Base-by-base conservation (phyloP, 225 moss, liverwort and hornwort genomes). In the Neckera pumila region DNA sequence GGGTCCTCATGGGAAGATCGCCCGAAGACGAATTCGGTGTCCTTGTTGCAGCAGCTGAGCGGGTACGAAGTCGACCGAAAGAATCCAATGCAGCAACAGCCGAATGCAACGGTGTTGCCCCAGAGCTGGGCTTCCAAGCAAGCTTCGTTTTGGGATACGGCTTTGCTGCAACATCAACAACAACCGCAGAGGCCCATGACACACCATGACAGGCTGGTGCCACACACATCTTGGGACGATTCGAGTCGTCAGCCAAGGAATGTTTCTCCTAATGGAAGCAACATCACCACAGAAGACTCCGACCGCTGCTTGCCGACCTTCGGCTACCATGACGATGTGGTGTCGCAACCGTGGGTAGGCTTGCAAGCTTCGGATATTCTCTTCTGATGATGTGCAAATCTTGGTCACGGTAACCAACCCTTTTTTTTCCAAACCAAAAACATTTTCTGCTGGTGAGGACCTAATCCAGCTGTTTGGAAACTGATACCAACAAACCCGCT, bases 271-370 rank as follows among this genome's bases (percentile, higher is more conserved):
- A 91, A 92, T 42, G 87, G 84, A 23, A 93, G 93, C 51, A 90
- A 90, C 86, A 88, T 83, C 82, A 90, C 80, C n/a, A 84, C 78
- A 5, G 91, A 90, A 12, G 93, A 91, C 61, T 78, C 86, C 42
- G 93, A 91, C 79, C 45, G 91, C 33, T 86, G 86, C 14, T 70
- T 84, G 38, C 90, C 89, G 5, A 87, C 86, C 75, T 79, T 88
- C 8, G 79, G 87, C 19, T 87, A 82, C 79, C 84, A 84, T 8
- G 93, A 91, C n/a, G 93, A 90, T 30, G 90, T 82, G 45, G 80
- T 65, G 36, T 91, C 93, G 71, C 90, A 91, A 56, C 88, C 93
- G 12, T 93, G 93, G 93, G 87, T 87, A 33, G 90, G 87, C 59
- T 89, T 91, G 91, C 89, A 87, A 82, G 89, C 88, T 56, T 83